A percentile compares a stretch with the other conserved stretches of the same genome.
Conservation (phyloP, 257 asterid species). For the Leonotis leonurus region DNA sequence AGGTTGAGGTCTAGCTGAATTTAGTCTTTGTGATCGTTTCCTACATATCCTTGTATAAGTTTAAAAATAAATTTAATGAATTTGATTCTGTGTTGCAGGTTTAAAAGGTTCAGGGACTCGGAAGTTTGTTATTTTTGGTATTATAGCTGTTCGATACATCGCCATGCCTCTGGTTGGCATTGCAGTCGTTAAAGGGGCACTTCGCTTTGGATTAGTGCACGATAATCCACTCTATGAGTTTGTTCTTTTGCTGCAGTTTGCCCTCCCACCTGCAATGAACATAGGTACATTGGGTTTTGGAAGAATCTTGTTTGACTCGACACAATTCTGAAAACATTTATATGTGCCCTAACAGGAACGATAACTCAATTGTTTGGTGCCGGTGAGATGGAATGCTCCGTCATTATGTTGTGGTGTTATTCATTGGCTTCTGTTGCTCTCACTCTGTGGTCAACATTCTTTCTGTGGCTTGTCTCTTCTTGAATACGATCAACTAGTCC, state of each 20-base stretch:
- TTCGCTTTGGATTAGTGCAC: slow-evolving; percentile 44
- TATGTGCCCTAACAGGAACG: slow-evolving; percentile 28
- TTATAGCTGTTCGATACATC: slow-evolving; percentile 54
- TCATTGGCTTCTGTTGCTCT: slow-evolving; percentile 60
- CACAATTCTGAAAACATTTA: neutral
- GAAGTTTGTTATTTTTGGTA: slow-evolving; percentile 47
- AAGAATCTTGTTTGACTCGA: neutral
- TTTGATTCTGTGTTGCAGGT: slow-evolving; percentile 32
- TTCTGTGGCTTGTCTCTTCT: slow-evolving; percentile 57
- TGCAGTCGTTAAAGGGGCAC: slow-evolving; percentile 53
- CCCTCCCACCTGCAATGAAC: slow-evolving; percentile 91
- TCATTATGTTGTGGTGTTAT: slow-evolving; percentile 70
- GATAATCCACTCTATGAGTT: slow-evolving; percentile 58
- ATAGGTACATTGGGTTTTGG: slow-evolving; percentile 35
- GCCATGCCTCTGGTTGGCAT: slow-evolving; percentile 65
- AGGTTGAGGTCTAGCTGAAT: slow-evolving; percentile 26
- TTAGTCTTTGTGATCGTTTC: neutral
- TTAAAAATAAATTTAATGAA: neutral
- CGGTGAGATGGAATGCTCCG: slow-evolving; percentile 85
- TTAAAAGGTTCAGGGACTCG: slow-evolving; percentile 49
- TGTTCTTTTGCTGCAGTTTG: slow-evolving; percentile 73
- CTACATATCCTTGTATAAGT: neutral
- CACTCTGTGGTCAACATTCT: slow-evolving; percentile 66
- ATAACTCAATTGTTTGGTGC: slow-evolving; percentile 72
- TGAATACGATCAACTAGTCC: neutral